Conservation (phyloP, 1,284 basidiomycete species). For the Gymnopus androsaceus region DNA sequence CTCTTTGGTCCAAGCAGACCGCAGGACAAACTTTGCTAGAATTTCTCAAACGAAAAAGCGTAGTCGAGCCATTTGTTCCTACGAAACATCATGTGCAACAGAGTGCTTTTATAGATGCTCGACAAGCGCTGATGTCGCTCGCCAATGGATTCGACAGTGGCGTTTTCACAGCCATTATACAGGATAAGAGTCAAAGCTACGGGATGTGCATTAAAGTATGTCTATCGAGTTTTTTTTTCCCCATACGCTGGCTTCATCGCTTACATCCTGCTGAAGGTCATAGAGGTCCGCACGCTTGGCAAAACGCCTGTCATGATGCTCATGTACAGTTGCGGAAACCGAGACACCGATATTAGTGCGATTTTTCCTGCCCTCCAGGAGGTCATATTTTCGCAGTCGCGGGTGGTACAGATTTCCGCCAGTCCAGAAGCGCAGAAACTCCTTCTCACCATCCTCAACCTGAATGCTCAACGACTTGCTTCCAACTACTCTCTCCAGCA, state of each 20-base stretch:
- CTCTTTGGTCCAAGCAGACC: constrained; percentile 2
- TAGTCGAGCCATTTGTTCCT: background rate
- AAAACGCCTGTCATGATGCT: constrained; percentile 6
- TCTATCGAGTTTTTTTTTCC: background rate
- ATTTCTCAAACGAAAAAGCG: background rate
- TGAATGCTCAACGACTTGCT: constrained; percentile 36
- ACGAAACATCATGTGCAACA: background rate
- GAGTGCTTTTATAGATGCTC: constrained; percentile 15
- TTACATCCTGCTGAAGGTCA: background rate
- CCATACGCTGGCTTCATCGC: background rate
- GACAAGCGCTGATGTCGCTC: constrained; percentile 13
- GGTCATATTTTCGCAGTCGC: background rate
- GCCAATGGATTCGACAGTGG: constrained; percentile 10
- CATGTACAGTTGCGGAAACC: background rate
- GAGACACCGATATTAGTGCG: background rate
- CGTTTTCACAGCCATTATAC: background rate
- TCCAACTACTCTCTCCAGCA: constrained; percentile 26
- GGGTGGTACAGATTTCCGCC: background rate
- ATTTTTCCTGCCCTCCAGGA: constrained; percentile 1
- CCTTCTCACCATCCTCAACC: constrained; percentile 32
- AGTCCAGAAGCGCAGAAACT: constrained; percentile 33
- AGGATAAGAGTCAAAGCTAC: constrained; percentile 10
- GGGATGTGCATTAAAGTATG: constrained; percentile 12
- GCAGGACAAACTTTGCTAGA: background rate
- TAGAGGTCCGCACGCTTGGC: constrained; percentile 1